A percentile compares a stretch with the other conserved stretches of the same genome.
Evolutionary conservation across 768 basidiomycete species (phyloP).

Genomic region (Russula earlei): DNA sequence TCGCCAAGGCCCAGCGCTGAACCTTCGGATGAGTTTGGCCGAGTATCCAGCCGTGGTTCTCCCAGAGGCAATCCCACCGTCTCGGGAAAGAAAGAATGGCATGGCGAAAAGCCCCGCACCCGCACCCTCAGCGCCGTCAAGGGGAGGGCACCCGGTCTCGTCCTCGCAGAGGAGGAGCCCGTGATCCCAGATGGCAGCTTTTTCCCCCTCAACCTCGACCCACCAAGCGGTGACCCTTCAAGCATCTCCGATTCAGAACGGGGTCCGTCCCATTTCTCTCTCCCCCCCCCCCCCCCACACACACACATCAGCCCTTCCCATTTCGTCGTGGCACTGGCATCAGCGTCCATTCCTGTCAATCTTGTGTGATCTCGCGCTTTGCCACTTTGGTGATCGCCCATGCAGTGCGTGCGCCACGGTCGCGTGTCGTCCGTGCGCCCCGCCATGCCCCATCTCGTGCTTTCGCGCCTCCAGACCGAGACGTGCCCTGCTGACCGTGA

Average conservation of each 20-base stretch:
- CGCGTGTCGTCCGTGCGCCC: neutral
- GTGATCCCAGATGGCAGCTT: slow-evolving; percentile 30
- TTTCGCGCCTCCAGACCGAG: no score
- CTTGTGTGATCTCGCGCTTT: neutral
- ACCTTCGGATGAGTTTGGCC: slow-evolving; percentile 56
- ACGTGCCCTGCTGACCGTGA: neutral
- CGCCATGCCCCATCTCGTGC: neutral
- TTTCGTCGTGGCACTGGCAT: neutral
- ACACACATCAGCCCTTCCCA: neutral
- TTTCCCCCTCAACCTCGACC: slow-evolving; percentile 29
- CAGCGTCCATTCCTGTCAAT: neutral
- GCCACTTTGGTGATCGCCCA: neutral
- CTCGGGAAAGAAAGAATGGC: slow-evolving; percentile 27
- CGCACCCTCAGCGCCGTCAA: slow-evolving; percentile 36
- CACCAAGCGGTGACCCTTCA: slow-evolving; percentile 18
- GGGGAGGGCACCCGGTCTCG: slow-evolving; percentile 29
- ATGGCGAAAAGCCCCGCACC: slow-evolving; percentile 35
- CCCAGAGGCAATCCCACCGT: slow-evolving; percentile 25
- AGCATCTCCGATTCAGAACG: slow-evolving; percentile 17
- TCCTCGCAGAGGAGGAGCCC: slow-evolving; percentile 27
- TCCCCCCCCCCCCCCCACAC: neutral
- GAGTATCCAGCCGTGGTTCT: slow-evolving; percentile 41
- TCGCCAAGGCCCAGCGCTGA: slow-evolving; percentile 23
- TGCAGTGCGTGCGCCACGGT: neutral
- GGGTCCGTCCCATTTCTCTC: neutral